Base-by-base conservation (phyloP, 805 yeast species). In the Middelhovenomyces tepae region DNA sequence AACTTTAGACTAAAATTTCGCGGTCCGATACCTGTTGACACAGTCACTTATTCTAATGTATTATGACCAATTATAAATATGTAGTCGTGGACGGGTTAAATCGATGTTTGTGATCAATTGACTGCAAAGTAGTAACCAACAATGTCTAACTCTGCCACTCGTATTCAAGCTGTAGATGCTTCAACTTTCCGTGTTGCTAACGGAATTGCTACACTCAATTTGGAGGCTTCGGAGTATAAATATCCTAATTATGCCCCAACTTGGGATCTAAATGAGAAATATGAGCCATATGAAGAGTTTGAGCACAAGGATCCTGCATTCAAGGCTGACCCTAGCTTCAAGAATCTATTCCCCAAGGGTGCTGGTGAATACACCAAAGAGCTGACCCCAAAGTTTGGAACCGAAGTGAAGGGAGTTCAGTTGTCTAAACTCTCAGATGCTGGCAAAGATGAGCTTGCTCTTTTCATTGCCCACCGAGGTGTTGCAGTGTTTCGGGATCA, bases 401-500 rank as follows among this genome's bases (percentile, higher is more conserved):
- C 73, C 11, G 78, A 71, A 42, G 56, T 77, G 28, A 51, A 50
- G 14, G 79, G 79, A 14, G 50, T 78, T 27, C 83, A 78, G 48
- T 59, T 78, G 28, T 69, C 78, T 6, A 53, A 62, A 22, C 57
- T 78, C 35, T 52, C 62, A 31, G 61, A 60, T 29, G 54, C 57
- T 10, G 81, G 69, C 11, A 74, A 71, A 48, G 75, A 78, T 44
- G 85, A 78, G 41, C 62, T 78, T 38, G 82, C 84, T 2, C 56
- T 73, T 24, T 61, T 68, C 18, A 76, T 76, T 29, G 84, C 79
- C n/a, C 73, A 74, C 51, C 60, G 81, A 42, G 83, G 82, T 42
- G 78, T 77, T 23, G 81, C 77, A 24, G 67, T 76, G 3, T 76
- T 79, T 59, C 66, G 84, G 50, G 70, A 75, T 40, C 89, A 79